phyloP scores from a whole-genome alignment of 176 grass and related monocot species.

The Pontederia paniculata region DNA sequence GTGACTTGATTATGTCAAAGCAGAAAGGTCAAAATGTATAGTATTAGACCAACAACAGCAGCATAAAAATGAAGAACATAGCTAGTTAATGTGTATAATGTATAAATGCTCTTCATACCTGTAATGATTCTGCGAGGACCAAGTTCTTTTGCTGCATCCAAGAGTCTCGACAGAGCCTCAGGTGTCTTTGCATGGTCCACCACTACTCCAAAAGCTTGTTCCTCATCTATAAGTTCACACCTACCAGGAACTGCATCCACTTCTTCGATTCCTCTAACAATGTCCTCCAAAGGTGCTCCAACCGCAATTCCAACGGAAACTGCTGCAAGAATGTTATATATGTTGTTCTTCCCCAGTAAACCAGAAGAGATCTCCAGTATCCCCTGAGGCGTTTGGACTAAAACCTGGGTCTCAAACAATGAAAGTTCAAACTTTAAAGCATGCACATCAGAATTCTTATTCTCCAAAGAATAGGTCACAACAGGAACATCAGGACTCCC shows the following conservation, averaged over 20 bases:
- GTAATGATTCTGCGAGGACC: conserved; percentile 74
- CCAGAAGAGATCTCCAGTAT: conserved; percentile 96
- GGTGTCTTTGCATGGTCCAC: conserved; percentile 75
- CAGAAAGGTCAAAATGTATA: too few species aligned
- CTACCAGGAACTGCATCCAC: conserved; percentile 91
- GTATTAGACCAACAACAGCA: too few species aligned
- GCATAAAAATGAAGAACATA: background rate
- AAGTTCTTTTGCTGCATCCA: conserved; percentile 65
- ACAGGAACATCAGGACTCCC: conserved; percentile 67
- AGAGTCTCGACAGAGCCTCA: conserved; percentile 62
- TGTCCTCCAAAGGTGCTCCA: conserved; percentile 68
- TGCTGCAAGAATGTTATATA: conserved; percentile 90
- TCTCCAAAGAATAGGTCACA: conserved; percentile 85
- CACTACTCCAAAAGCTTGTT: conserved; percentile 88
- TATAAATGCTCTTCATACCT: conserved; percentile 31
- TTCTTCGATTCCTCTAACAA: conserved; percentile 90
- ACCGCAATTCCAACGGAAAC: conserved; percentile 91
- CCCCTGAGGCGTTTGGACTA: conserved; percentile 84
- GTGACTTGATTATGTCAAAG: too few species aligned
- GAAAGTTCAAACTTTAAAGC: conserved; percentile 82
- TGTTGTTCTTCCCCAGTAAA: conserved; percentile 71
- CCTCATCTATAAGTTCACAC: conserved; percentile 90
- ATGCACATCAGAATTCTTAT: conserved; percentile 86
- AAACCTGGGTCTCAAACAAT: conserved; percentile 84
- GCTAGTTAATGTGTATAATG: conserved; percentile 10